Percentiles rank a stretch among this genome's conserved stretches.
Evolutionary conservation across 768 basidiomycete species (phyloP).

Genomic region (Trichaptum fuscoviolaceum): DNA sequence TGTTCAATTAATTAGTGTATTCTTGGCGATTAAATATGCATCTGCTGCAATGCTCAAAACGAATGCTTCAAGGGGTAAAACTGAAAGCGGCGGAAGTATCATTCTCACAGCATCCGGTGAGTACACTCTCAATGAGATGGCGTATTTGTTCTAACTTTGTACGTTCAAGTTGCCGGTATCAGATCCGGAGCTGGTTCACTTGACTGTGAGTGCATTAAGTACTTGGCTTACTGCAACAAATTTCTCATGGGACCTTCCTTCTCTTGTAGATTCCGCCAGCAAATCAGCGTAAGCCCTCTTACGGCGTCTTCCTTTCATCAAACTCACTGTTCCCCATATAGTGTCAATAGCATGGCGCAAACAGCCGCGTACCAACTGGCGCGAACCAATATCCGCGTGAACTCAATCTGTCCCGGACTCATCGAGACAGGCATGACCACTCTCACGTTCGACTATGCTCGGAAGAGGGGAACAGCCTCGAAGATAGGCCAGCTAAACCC

Average conservation of each 20-base stretch:
- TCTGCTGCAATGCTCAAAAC: constrained; percentile 74
- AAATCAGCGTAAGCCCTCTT: constrained; percentile 67
- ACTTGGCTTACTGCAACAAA: constrained; percentile 2
- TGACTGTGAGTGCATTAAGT: constrained; percentile 54
- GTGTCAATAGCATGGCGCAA: constrained; percentile 85
- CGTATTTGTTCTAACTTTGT: constrained; percentile 1
- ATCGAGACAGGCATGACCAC: constrained; percentile 93
- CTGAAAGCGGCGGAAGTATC: constrained; percentile 69
- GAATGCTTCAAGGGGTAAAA: constrained; percentile 65
- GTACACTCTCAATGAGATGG: constrained; percentile 17
- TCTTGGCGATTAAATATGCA: constrained; percentile 84
- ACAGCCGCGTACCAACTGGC: constrained; percentile 76
- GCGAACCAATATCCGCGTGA: constrained; percentile 81
- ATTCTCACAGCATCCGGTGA: constrained; percentile 81
- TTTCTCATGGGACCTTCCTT: constrained; percentile 10
- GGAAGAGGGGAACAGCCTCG: constrained; percentile 60
- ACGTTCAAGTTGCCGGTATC: constrained; percentile 68
- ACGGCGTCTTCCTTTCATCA: background rate
- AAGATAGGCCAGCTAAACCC: constrained; percentile 87
- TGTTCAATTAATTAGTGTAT: constrained; percentile 50
- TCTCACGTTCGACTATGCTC: constrained; percentile 71
- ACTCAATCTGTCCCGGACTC: constrained; percentile 85
- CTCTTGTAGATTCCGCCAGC: constrained; percentile 71
- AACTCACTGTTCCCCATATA: constrained; percentile 23
- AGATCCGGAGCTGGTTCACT: constrained; percentile 76